Evolutionary conservation across 495 filamentous ascomycete genomes (phyloP).

Genomic region (Neurospora sp.): DNA sequence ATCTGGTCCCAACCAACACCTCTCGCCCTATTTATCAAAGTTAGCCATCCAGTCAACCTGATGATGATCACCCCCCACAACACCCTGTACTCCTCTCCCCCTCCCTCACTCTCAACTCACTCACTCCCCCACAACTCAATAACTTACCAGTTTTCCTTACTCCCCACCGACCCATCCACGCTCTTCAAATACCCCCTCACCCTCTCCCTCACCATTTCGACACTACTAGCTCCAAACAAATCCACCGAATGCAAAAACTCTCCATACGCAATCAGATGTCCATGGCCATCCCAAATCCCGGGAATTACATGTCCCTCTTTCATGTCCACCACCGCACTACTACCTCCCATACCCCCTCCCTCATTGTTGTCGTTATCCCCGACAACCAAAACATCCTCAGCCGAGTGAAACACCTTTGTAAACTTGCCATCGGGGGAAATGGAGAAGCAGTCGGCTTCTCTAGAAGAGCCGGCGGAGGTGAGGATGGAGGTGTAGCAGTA

Average conservation of each 20-base stretch:
- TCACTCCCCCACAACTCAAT: not conserved
- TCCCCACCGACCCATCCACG: slow-evolving; percentile 16
- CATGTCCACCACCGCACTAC: not conserved
- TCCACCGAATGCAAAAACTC: slow-evolving; percentile 52
- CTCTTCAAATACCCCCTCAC: slow-evolving; percentile 34
- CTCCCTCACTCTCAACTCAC: not conserved
- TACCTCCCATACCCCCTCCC: not conserved
- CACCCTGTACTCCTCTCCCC: no score
- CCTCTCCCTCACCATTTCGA: slow-evolving; percentile 37
- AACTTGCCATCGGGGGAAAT: slow-evolving; percentile 25
- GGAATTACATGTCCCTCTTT: slow-evolving; percentile 40
- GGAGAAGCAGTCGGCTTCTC: slow-evolving; percentile 32
- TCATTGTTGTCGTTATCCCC: not conserved
- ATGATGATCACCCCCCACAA: not conserved
- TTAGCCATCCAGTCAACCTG: not conserved
- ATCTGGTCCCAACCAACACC: slow-evolving; percentile 60
- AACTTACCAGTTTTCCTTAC: slow-evolving; percentile 32
- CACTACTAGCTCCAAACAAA: slow-evolving; percentile 43
- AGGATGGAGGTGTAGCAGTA: slow-evolving; percentile 28
- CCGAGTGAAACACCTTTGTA: slow-evolving; percentile 17
- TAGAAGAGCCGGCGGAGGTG: slow-evolving; percentile 5
- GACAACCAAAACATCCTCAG: not conserved
- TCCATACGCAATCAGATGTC: slow-evolving; percentile 51
- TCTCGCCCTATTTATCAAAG: slow-evolving; percentile 25
- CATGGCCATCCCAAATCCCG: slow-evolving; percentile 57